phyloP scores from a whole-genome alignment of 177 flowering plant genomes.

The Vitis hybrid region DNA sequence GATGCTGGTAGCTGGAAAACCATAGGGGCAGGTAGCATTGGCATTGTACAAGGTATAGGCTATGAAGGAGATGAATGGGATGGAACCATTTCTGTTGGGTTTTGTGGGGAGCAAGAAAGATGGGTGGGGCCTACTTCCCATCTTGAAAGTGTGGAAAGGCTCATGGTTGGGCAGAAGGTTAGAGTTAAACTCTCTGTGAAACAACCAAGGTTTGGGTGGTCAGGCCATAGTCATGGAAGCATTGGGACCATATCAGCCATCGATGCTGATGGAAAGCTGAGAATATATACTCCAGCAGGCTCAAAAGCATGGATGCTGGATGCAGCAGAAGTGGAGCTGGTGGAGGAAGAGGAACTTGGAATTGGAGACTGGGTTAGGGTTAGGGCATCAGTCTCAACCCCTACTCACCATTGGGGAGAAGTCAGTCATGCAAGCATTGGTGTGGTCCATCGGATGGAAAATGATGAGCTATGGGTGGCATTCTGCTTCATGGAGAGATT shows the following conservation, averaged over 20 bases:
- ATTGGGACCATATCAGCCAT: constrained; percentile 76
- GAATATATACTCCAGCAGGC: constrained; percentile 84
- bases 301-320: constrained; percentile 92
- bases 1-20: constrained; percentile 71
- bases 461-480: constrained; percentile 78
- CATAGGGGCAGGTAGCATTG: constrained; percentile 72
- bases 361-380: constrained; percentile 94
- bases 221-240: constrained; percentile 77
- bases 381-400: constrained; percentile 55
- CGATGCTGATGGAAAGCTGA: constrained; percentile 93
- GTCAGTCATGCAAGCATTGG: constrained; percentile 81
- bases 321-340: constrained; percentile 80
- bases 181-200: constrained; percentile 62
- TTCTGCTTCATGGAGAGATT: constrained; percentile 90
- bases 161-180: constrained; percentile 70
- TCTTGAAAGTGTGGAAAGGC: constrained; percentile 56
- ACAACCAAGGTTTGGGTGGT: constrained; percentile 98
- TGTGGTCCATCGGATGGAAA: constrained; percentile 82
- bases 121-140: constrained; percentile 68
- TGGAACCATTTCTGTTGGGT: constrained; percentile 66
- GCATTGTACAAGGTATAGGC: constrained; percentile 89
- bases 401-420: constrained; percentile 95
- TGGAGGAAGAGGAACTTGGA: constrained; percentile 68
- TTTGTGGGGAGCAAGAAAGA: constrained; percentile 91
- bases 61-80: constrained; percentile 74